Evolutionary conservation across 2,329 filamentous ascomycete species (phyloP), one percentile per base, ranked within the genome.

Genomic region (Aspergillus arachidicola): DNA sequence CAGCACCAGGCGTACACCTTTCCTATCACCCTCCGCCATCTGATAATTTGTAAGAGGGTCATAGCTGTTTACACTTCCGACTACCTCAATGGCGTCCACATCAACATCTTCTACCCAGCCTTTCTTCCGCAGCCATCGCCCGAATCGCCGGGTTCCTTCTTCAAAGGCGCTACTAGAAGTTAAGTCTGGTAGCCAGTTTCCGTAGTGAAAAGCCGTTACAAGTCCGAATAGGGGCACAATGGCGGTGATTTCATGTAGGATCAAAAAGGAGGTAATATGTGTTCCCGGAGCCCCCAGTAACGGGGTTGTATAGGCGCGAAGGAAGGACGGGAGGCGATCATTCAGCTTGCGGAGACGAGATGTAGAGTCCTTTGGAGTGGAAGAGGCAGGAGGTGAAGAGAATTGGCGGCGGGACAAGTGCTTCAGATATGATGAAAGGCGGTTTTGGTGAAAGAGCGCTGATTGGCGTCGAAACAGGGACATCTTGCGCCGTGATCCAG

Each of bases 191-290:
- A 93, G 83, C 84, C 90, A 91, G 65, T 88, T 83, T 1, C 87
- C 88, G 75, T 92, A 93, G 79, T 98, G 92, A 77, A 99, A 97
- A 1, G 87, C 75, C 0, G 85, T 89, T 26, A 91, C 88, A 1
- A 98, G 84, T 0, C 86, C 89, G 45, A 96, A 76, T 0, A 98
- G 79, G 0, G 94, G 94, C 1, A 94, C 78, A 12, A 97, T 81
- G 11, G 95, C 94, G 0, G 95, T 98, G 51, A 97, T 76, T 78
- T 99, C 95, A 81, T 99, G 95, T 0, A 99, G 85, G 45, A 97
- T 82, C 12, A 98, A 82, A 76, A 99, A 99, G 0, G 94, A 89
- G 1, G 90, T 87, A 48, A 96, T 83, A 79, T 97, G 93, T 1
- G 92, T 92, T 51, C 93, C 78, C 0, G 95, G 95, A 0, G 93